Conservation (phyloP, 2,329 filamentous ascomycete species). For the Alternaria metachromatica region DNA sequence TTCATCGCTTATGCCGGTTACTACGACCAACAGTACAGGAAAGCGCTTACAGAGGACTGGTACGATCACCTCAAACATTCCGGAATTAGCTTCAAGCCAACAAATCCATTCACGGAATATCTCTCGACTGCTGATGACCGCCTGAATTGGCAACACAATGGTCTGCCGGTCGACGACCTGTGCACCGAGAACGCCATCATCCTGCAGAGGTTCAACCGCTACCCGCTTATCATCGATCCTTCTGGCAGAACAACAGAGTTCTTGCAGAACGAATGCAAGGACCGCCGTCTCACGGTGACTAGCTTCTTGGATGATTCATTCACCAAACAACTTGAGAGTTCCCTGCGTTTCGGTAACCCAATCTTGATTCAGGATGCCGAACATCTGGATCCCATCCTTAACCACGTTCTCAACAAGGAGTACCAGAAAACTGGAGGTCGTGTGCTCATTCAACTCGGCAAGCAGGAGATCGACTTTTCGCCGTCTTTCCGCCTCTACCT, state of each 20-base stretch:
- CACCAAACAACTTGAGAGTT: conserved; percentile 96
- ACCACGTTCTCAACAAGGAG: conserved; percentile 98
- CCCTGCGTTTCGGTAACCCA: conserved; percentile 94
- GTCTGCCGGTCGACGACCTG: conserved; percentile 91
- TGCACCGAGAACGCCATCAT: conserved; percentile 99
- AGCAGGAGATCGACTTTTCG: conserved; percentile 99
- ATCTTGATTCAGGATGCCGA: conserved; percentile 99
- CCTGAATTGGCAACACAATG: conserved; percentile 92
- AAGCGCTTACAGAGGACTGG: conserved; percentile 98
- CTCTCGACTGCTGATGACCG: conserved; percentile 95
- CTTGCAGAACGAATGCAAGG: conserved; percentile 91
- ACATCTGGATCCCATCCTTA: conserved; percentile 94
- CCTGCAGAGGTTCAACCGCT: conserved; percentile 96
- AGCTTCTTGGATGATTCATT: conserved; percentile 98
- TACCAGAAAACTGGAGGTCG: conserved; percentile 98
- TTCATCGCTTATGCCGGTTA: conserved; percentile 97
- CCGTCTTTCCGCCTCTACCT: conserved; percentile 94
- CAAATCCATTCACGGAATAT: conserved; percentile 95
- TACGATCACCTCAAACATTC: conserved; percentile 89
- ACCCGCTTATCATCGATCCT: conserved; percentile 97
- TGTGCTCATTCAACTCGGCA: conserved; percentile 96
- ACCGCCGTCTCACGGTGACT: conserved; percentile 91
- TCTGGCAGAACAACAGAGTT: conserved; percentile 95
- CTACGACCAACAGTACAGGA: conserved; percentile 97
- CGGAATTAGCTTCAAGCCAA: conserved; percentile 90